Evolutionary conservation across 768 basidiomycete species (phyloP).

Genomic region (Strobilomyces confusus): DNA sequence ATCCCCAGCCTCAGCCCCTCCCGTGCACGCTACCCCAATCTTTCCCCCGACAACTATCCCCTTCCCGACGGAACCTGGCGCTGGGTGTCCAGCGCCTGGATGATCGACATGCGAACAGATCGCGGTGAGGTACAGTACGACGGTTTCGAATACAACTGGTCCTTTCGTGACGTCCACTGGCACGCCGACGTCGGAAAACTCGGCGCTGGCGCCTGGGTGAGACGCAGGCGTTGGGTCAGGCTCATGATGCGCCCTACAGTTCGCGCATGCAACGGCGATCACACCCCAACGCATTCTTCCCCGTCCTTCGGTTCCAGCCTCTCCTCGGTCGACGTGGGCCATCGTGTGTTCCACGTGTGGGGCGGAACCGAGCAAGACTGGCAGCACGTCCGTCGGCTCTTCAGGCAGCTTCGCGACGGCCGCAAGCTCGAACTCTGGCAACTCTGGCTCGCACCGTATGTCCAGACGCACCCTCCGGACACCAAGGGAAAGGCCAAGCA

Average conservation of each 20-base stretch:
- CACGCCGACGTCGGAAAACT: constrained; percentile 54
- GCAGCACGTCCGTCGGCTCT: constrained; percentile 48
- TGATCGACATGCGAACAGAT: constrained; percentile 85
- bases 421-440: constrained; percentile 74
- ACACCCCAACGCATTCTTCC: background rate
- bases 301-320: constrained; percentile 21
- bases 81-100: constrained; percentile 79
- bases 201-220: constrained; percentile 69
- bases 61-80: constrained; percentile 78
- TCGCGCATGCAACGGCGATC: background rate
- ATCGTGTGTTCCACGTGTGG: constrained; percentile 47
- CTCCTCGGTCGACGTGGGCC: constrained; percentile 11
- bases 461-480: constrained; percentile 7
- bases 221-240: constrained; percentile 77
- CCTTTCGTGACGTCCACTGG: constrained; percentile 67
- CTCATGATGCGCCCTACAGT: constrained; percentile 73
- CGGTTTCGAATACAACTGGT: constrained; percentile 85
- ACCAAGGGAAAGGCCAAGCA: constrained; percentile 40
- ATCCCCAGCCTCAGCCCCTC: constrained; percentile 37
- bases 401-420: constrained; percentile 61
- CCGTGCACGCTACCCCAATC: constrained; percentile 47
- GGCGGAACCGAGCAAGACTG: constrained; percentile 55
- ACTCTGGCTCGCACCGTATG: constrained; percentile 55
- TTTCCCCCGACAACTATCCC: constrained; percentile 60
- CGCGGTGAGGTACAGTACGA: constrained; percentile 73